Percentiles rank a stretch among this genome's conserved stretches.
phyloP scores from a whole-genome alignment of 495 filamentous ascomycete species.

The Choiromyces venosus region DNA sequence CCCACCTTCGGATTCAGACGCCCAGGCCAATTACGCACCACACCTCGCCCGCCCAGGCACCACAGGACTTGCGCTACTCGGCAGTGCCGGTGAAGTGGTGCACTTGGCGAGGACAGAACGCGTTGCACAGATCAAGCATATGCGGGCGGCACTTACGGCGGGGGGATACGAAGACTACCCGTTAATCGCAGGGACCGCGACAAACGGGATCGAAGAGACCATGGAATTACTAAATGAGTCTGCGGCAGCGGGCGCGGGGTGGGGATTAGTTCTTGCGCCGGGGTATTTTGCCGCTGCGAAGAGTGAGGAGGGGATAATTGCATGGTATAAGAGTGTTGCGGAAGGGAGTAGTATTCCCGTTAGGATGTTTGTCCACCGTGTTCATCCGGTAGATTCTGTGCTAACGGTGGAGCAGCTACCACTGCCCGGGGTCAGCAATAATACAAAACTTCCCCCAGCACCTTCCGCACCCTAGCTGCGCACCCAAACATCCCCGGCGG shows the following conservation, averaged over 20 bases:
- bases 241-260: constrained; percentile 58
- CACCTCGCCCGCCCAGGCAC: constrained; percentile 60
- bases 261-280: constrained; percentile 56
- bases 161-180: constrained; percentile 59
- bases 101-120: constrained; percentile 60
- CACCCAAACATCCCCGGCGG: constrained; percentile 61
- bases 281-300: constrained; percentile 53
- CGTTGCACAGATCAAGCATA: constrained; percentile 50
- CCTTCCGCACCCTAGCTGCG: constrained; percentile 51
- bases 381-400: neutral
- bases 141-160: constrained; percentile 51
- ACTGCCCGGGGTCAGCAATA: constrained; percentile 64
- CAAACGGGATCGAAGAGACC: constrained; percentile 59
- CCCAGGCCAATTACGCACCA: constrained; percentile 56
- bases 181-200: constrained; percentile 62
- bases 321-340: constrained; percentile 54
- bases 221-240: constrained; percentile 55
- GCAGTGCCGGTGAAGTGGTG: constrained; percentile 63
- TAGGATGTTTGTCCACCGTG: constrained; percentile 46
- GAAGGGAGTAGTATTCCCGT: constrained; percentile 53
- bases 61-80: constrained; percentile 60
- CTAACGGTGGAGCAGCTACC: constrained; percentile 48
- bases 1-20: constrained; percentile 51
- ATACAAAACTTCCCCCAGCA: constrained; percentile 53
- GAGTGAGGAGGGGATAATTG: constrained; percentile 49